Base-by-base conservation (phyloP, 352 stramenopile genomes). In the Aphanomyces stellatus region DNA sequence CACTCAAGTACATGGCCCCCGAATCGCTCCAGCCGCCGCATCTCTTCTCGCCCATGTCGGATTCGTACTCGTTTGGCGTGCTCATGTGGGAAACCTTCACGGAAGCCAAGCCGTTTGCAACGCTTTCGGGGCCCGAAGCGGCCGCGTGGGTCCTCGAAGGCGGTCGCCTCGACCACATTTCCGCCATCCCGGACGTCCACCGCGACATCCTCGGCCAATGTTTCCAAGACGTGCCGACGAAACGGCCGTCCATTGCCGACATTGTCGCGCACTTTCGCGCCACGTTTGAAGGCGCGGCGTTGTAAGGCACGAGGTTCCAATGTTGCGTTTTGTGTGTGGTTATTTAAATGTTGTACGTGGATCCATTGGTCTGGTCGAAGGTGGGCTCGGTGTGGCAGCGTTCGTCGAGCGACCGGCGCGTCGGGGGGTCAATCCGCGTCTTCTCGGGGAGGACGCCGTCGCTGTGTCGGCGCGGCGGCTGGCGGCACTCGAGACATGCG, bases 11-110 rank as follows among this genome's bases (percentile, higher is more conserved):
- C 69, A 90, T 93, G 82, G 82, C 84, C 0, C 84, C 84, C 4
- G 84, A 93, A 71, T 90, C 81, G 2, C 72, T 93, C 3, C 77
- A 88, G 59, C 81, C 81, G 30, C 82, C 84, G 19, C 80, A 91
- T 40, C 62, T 75, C 43, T 91, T 90, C 49, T 91, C 84, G 42
- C 88, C 79, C 70, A 72, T 85, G 37, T 90, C 82, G 15, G 84
- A 93, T 56, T 74, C 81, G 69, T 93, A 88, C 71, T 91, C 90
- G 79, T 93, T 91, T 73, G 84, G 84, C 48, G 82, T 93, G 33
- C 70, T 93, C 22, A 90, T 91, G 81, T 93, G 81, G 79, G 84
- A 91, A 63, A 90, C 81, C 17, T 90, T 77, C 64, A 89, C 75
- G 1, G 78, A 71, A 37, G 77, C 72, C 2, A 59, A 71, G 15